Evolutionary conservation across 331 rosid species (phyloP).

Genomic region (Cydonia oblonga): DNA sequence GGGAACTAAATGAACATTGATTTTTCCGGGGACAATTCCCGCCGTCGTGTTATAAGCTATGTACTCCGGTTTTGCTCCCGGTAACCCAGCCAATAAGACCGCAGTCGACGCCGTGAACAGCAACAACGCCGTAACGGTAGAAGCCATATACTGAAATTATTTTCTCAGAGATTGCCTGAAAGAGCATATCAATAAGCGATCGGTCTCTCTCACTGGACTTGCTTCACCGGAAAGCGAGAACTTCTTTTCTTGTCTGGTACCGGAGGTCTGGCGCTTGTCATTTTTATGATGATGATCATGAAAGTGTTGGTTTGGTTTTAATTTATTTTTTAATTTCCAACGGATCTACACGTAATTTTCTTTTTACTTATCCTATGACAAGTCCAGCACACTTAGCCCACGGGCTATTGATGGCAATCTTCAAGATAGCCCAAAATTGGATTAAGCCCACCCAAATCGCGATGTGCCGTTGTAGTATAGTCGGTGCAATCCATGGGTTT

Average conservation of each 20-base stretch:
- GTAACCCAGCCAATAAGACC: background rate
- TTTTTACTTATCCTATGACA: background rate
- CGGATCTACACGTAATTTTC: background rate
- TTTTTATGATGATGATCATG: background rate
- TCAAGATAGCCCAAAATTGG: background rate
- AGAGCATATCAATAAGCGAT: background rate
- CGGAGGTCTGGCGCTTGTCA: background rate
- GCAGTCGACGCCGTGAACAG: background rate
- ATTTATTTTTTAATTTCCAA: background rate
- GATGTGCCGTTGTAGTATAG: background rate
- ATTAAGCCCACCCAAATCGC: background rate
- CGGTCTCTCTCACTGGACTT: background rate
- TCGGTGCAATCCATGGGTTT: background rate
- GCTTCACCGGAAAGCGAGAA: background rate
- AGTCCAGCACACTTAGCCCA: background rate
- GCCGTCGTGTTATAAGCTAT: constrained; percentile 17
- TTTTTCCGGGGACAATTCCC: constrained; percentile 6
- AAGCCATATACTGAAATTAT: background rate
- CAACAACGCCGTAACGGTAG: background rate
- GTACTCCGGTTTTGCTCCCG: constrained; percentile 9
- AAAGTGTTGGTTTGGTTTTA: background rate
- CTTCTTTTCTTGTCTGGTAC: background rate
- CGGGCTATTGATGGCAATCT: too few species aligned
- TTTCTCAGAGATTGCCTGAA: background rate
- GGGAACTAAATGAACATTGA: constrained; percentile 27